Percentiles rank a stretch among this genome's conserved stretches.
These are phyloP conservation scores for Aspergillus niger DNA, from an alignment of 2,329 filamentous ascomycete species.

Conservation along the genomic window DNA sequence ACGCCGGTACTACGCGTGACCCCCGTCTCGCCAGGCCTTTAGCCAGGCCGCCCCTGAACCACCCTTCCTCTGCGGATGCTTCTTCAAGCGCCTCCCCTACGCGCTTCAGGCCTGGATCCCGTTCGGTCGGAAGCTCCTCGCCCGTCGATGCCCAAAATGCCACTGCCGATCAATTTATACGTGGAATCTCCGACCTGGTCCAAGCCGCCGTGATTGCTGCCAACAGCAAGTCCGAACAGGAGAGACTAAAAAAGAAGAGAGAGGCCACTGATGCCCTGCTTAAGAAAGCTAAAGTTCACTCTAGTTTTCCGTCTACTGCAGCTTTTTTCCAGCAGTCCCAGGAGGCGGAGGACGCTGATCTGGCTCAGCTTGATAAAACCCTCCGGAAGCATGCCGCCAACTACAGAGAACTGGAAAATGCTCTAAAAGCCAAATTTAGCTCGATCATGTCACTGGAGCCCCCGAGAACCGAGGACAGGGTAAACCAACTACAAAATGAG, in stretches of 20 bases:
- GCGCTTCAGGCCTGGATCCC: background rate
- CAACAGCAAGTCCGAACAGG: constrained; percentile 29
- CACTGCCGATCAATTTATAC: constrained; percentile 45
- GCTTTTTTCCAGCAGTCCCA: constrained; percentile 24
- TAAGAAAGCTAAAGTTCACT: constrained; percentile 23
- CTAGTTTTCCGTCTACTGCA: constrained; percentile 28
- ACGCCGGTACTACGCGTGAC: constrained; percentile 21
- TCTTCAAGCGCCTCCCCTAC: background rate
- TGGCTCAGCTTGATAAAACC: constrained; percentile 25
- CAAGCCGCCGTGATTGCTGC: constrained; percentile 26
- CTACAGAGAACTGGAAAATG: constrained; percentile 19
- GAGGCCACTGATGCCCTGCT: constrained; percentile 42
- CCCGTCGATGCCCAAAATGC: constrained; percentile 3
- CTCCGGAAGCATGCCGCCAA: constrained; percentile 20
- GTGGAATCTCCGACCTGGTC: constrained; percentile 24
- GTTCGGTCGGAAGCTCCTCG: background rate
- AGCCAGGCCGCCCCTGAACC: background rate
- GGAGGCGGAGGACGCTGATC: constrained; percentile 22
- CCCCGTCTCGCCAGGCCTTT: constrained; percentile 22
- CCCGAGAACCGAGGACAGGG: constrained; percentile 12
- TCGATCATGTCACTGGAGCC: constrained; percentile 1
- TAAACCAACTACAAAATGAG: constrained; percentile 23
- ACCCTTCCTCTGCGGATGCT: background rate
- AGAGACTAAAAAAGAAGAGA: constrained; percentile 31
- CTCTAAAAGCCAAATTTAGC: constrained; percentile 16